Conservation (phyloP, 1,284 basidiomycete genomes). For the Exsudoporus floridanus region DNA sequence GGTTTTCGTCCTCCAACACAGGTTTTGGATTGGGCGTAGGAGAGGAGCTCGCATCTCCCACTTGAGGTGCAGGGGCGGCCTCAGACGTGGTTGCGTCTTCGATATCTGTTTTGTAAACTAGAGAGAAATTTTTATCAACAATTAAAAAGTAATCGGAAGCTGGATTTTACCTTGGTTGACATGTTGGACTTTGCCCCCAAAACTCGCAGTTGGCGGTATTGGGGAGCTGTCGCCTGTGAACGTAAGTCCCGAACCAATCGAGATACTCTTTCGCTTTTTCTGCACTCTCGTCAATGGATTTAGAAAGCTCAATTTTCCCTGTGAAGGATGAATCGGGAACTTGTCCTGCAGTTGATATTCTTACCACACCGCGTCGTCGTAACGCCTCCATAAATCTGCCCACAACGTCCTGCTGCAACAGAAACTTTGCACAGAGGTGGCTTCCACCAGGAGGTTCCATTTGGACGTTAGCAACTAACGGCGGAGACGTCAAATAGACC, state of each 20-base stretch:
- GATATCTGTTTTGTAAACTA: slow-evolving; percentile 32
- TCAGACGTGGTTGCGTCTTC: slow-evolving; percentile 16
- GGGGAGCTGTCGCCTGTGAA: slow-evolving; percentile 27
- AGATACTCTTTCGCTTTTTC: slow-evolving; percentile 25
- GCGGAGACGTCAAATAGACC: slow-evolving; percentile 39
- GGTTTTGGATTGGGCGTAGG: background rate
- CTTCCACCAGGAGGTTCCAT: slow-evolving; percentile 26
- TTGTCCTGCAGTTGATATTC: slow-evolving; percentile 2
- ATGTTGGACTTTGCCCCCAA: slow-evolving; percentile 36
- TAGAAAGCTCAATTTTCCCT: slow-evolving; percentile 34
- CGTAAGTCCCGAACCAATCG: slow-evolving; percentile 30
- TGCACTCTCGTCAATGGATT: slow-evolving; percentile 12
- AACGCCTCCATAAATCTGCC: slow-evolving; percentile 43
- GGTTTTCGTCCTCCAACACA: background rate
- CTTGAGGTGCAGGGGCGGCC: background rate
- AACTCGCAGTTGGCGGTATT: slow-evolving; percentile 23
- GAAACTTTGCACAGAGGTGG: slow-evolving; percentile 38
- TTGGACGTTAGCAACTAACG: slow-evolving; percentile 39
- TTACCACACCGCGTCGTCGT: slow-evolving; percentile 45
- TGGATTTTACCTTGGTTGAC: slow-evolving; percentile 28
- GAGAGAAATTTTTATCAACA: background rate
- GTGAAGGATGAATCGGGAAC: slow-evolving; percentile 5
- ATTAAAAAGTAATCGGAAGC: background rate
- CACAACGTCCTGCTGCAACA: slow-evolving; percentile 35
- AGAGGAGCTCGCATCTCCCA: background rate